Conservation (phyloP, 768 basidiomycete genomes). For the Tephrocybe sp. region DNA sequence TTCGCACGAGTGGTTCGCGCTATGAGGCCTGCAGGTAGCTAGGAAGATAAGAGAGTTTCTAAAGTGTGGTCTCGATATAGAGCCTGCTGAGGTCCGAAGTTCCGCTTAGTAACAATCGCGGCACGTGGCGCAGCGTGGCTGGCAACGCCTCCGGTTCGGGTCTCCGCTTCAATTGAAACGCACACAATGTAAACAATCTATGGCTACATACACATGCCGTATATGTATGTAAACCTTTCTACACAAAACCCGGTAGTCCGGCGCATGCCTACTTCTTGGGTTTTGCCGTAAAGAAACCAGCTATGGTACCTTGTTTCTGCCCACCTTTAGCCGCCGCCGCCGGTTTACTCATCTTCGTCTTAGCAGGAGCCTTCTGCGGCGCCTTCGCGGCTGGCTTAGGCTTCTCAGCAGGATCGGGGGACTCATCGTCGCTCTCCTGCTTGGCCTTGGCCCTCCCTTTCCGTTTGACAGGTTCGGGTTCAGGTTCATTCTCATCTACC, state of each 20-base stretch:
- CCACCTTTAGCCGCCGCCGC: slow-evolving; percentile 10
- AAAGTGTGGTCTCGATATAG: too few species aligned
- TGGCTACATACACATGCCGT: too few species aligned
- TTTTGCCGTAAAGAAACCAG: slow-evolving; percentile 38
- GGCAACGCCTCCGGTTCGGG: too few species aligned
- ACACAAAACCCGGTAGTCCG: too few species aligned
- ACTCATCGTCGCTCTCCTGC: slow-evolving; percentile 12
- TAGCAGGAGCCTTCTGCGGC: slow-evolving; percentile 1
- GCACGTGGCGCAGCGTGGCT: neutral
- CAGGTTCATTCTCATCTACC: slow-evolving; percentile 58
- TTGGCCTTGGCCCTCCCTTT: slow-evolving; percentile 26
- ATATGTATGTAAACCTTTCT: too few species aligned
- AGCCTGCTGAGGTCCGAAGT: too few species aligned
- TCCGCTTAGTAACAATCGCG: neutral
- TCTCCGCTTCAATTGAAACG: too few species aligned
- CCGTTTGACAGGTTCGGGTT: slow-evolving; percentile 23
- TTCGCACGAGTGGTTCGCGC: slow-evolving; percentile 14
- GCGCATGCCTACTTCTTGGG: slow-evolving; percentile 17
- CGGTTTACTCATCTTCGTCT: slow-evolving; percentile 9
- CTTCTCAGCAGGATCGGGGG: slow-evolving; percentile 6
- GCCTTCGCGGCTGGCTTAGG: slow-evolving; percentile 10
- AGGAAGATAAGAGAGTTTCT: too few species aligned
- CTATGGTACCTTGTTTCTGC: slow-evolving; percentile 27
- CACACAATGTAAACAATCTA: too few species aligned
- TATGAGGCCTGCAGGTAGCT: too few species aligned